These are phyloP conservation scores for Malus hybrid DNA, from an alignment of 331 rosid species.

Conservation along the genomic window DNA sequence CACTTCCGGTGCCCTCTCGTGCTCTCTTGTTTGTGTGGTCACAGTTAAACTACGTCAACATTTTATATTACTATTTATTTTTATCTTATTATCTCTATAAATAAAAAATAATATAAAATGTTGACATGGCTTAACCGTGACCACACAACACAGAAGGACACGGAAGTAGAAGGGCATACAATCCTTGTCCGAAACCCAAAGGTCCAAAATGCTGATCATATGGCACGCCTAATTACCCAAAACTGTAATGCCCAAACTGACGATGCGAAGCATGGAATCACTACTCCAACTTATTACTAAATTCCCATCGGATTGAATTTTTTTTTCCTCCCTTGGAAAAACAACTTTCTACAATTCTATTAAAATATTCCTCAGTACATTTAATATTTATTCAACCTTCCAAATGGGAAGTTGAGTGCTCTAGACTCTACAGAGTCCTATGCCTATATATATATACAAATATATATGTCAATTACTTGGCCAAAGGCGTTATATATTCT, in stretches of 20 bases:
- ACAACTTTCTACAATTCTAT: conserved; percentile 4
- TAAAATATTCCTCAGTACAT: neutral
- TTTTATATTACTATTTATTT: too few relatives aligned
- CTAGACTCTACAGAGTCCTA: neutral
- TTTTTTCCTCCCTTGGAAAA: neutral
- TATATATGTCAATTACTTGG: conserved; percentile 11
- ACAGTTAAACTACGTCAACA: too few relatives aligned
- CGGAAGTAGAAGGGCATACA: too few relatives aligned
- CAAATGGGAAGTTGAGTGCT: neutral
- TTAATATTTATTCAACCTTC: neutral
- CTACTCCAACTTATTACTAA: neutral
- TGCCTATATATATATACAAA: neutral
- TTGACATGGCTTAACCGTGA: too few relatives aligned
- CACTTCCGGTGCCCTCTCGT: too few relatives aligned
- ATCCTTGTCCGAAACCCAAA: neutral
- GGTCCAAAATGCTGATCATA: neutral
- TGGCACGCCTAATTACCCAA: neutral
- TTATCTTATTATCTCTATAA: too few relatives aligned
- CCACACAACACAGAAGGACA: too few relatives aligned
- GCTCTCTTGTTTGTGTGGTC: too few relatives aligned
- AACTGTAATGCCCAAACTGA: neutral
- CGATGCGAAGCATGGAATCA: conserved; percentile 5
- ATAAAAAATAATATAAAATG: too few relatives aligned
- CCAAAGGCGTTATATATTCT: conserved; percentile 3
- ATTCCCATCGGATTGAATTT: neutral